Evolutionary conservation across 208 protist genomes (phyloP), one percentile per base, ranked within the genome.

Genomic region (Trypanosoma vivax): DNA sequence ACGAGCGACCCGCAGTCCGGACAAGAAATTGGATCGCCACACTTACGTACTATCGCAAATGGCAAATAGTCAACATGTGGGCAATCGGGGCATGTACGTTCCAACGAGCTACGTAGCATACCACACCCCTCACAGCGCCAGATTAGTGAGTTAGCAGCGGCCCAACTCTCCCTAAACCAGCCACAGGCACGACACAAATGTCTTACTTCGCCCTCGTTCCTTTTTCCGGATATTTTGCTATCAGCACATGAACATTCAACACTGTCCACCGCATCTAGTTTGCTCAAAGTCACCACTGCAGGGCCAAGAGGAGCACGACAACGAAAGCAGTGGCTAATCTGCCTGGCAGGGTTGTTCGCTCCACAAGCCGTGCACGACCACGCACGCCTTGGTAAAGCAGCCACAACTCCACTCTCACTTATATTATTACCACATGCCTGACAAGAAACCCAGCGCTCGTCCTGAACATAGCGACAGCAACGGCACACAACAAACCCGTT

Each of bases 51-150:
- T 37, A 76, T 23, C 19, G 79, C 65, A 47, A 70, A 54, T 4
- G 83, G 83, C 13, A 88, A 55, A 50, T 66, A 94, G 24, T 91
- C 87, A 31, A 94, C 82, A 33, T 90, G 83, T 28, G 79, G 77
- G 47, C 87, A 90, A 18, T 65, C 47, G 6, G 80, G 82, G 56
- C 87, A 94, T 21, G 66, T 27, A 13, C 80, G 82, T 54, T 94
- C 80, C 11, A 94, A 70, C 14, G 79, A 78, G 63, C 79, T 88
- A 41, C 73, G 75, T 40, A 76, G 67, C 39, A 77, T 51, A 16
- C 67, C 45, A 56, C 87, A 94, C 61, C 83, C 70, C 3, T 48
- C 34, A 49, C 87, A 94, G 21, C 72, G 61, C 83, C 87, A 94
- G 21, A 83, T 67, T 25, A 23, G 11, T 40, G 55, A 71, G 50